These are phyloP conservation scores for Rostrohypoxylon terebratum DNA, from an alignment of 495 filamentous ascomycete species.

Conservation along the genomic window DNA sequence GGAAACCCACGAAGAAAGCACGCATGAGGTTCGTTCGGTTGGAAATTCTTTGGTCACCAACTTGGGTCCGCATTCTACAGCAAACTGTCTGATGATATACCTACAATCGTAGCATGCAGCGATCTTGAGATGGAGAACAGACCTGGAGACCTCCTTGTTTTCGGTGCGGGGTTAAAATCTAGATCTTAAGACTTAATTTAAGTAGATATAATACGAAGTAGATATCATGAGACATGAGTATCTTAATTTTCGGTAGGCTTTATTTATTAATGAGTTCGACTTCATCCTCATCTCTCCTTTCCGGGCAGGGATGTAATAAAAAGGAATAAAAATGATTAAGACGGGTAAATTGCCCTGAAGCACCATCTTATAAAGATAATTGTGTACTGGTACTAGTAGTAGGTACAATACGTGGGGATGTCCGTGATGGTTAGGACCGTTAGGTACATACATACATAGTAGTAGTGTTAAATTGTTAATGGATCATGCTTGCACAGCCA, in stretches of 20 bases:
- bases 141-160: neutral
- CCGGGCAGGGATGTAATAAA: no score
- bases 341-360: neutral
- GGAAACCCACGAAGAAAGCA: neutral
- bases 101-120: neutral
- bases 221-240: no score
- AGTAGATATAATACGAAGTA: neutral
- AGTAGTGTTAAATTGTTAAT: no score
- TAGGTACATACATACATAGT: no score
- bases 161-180: neutral
- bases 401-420: no score
- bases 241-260: neutral
- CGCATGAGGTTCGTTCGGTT: neutral
- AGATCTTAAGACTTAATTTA: neutral
- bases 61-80: neutral
- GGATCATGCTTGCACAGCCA: no score
- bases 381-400: no score
- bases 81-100: neutral
- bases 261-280: neutral
- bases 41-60: neutral
- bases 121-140: neutral
- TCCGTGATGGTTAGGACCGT: no score
- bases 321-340: neutral
- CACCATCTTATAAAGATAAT: no score
- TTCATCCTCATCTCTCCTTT: neutral